Percentiles rank a stretch among this genome's conserved stretches.
phyloP scores from a whole-genome alignment of 2,329 filamentous ascomycete genomes.

The Cercospora zeina region DNA sequence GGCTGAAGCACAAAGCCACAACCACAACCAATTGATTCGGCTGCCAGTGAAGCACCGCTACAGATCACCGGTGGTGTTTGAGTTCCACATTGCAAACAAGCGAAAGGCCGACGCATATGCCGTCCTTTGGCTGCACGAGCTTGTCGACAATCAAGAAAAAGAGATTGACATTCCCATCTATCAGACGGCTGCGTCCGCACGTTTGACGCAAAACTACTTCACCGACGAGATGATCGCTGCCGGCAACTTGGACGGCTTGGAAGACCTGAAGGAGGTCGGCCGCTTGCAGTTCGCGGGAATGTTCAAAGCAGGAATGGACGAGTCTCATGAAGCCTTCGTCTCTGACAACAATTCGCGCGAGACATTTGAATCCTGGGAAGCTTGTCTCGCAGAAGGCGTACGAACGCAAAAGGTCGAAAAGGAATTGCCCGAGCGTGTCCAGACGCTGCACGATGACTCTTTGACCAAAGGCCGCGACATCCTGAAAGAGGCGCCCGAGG shows the following conservation, averaged over 20 bases:
- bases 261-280: constrained; percentile 75
- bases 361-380: constrained; percentile 93
- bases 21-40: constrained; percentile 60
- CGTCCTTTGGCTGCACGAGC: constrained; percentile 79
- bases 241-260: constrained; percentile 65
- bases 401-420: constrained; percentile 68
- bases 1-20: constrained; percentile 20
- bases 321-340: constrained; percentile 79
- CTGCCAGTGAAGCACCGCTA: constrained; percentile 90
- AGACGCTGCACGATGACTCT: constrained; percentile 77
- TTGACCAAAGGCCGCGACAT: constrained; percentile 78
- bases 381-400: constrained; percentile 84
- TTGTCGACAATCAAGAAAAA: constrained; percentile 75
- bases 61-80: constrained; percentile 83
- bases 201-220: constrained; percentile 89
- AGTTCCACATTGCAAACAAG: constrained; percentile 71
- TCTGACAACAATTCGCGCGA: constrained; percentile 85
- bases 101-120: constrained; percentile 73
- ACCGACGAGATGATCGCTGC: constrained; percentile 71
- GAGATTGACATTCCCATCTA: constrained; percentile 88
- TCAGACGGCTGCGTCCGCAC: constrained; percentile 71
- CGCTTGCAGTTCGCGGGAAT: constrained; percentile 75
- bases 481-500: constrained; percentile 68
- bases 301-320: constrained; percentile 89
- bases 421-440: constrained; percentile 70